Evolutionary conservation across 2,329 filamentous ascomycete species (phyloP).

Genomic region (Aspergillus cejpii): DNA sequence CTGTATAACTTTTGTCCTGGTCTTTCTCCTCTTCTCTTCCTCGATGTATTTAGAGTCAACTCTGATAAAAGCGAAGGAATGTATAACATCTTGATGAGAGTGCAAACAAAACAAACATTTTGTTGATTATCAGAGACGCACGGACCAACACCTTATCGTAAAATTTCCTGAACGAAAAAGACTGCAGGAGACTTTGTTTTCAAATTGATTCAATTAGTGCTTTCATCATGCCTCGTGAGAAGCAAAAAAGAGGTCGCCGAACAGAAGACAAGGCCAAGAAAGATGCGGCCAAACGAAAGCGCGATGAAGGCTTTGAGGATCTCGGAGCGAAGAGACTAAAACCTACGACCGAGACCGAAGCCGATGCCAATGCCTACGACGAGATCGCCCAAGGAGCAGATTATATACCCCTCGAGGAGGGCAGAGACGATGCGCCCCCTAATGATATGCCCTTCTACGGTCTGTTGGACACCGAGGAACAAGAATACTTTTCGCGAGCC

Average conservation of each 20-base stretch:
- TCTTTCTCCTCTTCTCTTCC: background rate
- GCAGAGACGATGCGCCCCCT: slow-evolving; percentile 20
- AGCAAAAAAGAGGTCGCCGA: slow-evolving; percentile 43
- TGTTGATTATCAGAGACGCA: slow-evolving; percentile 23
- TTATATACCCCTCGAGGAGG: slow-evolving; percentile 34
- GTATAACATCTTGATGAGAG: background rate
- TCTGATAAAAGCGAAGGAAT: background rate
- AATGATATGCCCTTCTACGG: slow-evolving; percentile 77
- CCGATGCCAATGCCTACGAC: slow-evolving; percentile 12
- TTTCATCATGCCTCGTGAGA: slow-evolving; percentile 41
- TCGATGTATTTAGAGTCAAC: background rate
- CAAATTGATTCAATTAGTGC: slow-evolving; percentile 1
- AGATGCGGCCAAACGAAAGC: slow-evolving; percentile 33
- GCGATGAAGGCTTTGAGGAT: slow-evolving; percentile 30
- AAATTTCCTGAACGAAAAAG: slow-evolving; percentile 10
- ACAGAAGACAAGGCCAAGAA: slow-evolving; percentile 39
- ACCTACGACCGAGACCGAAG: slow-evolving; percentile 19
- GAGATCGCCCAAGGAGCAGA: slow-evolving; percentile 25
- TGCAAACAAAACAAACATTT: slow-evolving; percentile 32
- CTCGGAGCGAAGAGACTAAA: slow-evolving; percentile 37
- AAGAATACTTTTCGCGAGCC: slow-evolving; percentile 88
- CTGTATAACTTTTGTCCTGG: slow-evolving; percentile 35
- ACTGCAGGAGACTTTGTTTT: slow-evolving; percentile 21
- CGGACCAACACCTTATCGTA: slow-evolving; percentile 35
- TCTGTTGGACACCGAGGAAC: slow-evolving; percentile 84